Percentiles rank a stretch among this genome's conserved stretches.
phyloP scores from a whole-genome alignment of 257 asterid genomes.

The Solanum tarijense region DNA sequence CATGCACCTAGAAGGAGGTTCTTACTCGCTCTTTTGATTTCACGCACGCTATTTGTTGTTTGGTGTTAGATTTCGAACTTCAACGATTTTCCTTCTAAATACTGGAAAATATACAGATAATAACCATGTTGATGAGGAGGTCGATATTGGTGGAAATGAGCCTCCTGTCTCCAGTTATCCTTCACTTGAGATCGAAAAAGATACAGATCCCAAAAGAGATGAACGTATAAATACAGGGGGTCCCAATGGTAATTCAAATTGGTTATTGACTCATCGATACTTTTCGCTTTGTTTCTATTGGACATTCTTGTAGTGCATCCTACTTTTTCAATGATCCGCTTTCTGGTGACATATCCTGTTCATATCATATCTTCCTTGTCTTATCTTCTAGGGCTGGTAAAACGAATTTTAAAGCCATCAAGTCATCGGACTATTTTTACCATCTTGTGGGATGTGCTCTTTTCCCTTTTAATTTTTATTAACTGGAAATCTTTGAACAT shows the following conservation, averaged over 20 bases:
- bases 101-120: constrained; percentile 30
- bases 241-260: constrained; percentile 11
- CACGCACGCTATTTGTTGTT: not conserved
- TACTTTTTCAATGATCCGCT: not conserved
- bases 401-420: not conserved
- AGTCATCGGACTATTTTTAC: not conserved
- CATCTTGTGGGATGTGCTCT: not conserved
- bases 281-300: not conserved
- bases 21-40: constrained; percentile 9
- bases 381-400: not conserved
- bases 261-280: not conserved
- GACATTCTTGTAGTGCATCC: not conserved
- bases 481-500: not conserved
- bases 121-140: constrained; percentile 54
- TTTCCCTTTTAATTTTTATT: not conserved
- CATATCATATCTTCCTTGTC: not conserved
- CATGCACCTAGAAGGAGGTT: constrained; percentile 74
- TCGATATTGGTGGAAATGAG: constrained; percentile 79
- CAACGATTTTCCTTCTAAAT: not conserved
- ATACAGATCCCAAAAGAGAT: constrained; percentile 26
- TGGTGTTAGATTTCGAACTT: not conserved
- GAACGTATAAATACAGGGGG: constrained; percentile 39
- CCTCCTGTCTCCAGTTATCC: constrained; percentile 71
- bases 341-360: not conserved
- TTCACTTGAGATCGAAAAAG: constrained; percentile 54